Evolutionary conservation across 108 stramenopile species (phyloP).

Genomic region (Mediolabrus comicus): DNA sequence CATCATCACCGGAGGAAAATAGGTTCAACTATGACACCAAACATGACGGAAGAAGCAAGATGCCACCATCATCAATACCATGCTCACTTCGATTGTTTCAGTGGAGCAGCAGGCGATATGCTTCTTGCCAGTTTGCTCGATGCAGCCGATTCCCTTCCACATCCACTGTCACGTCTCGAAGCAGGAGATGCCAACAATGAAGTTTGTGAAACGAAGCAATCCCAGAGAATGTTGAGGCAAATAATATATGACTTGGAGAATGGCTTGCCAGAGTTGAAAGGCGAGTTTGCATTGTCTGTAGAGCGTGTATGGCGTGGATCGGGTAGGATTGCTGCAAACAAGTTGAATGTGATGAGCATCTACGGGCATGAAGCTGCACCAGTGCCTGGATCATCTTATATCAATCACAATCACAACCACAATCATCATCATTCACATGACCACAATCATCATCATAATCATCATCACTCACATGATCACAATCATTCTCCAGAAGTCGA

Average conservation of each 20-base stretch:
- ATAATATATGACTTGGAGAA: slow-evolving; percentile 46
- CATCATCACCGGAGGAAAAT: no score
- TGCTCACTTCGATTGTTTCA: slow-evolving; percentile 85
- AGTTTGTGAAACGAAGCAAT: slow-evolving; percentile 2
- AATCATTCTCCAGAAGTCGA: background rate
- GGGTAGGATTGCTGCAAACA: slow-evolving; percentile 68
- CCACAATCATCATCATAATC: slow-evolving; percentile 3
- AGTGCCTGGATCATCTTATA: slow-evolving; percentile 40
- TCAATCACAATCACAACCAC: slow-evolving; percentile 7
- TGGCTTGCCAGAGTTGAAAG: slow-evolving; percentile 66
- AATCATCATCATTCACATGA: slow-evolving; percentile 26
- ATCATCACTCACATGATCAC: background rate
- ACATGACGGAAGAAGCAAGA: no score
- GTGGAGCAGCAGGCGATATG: slow-evolving; percentile 88
- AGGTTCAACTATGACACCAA: no score
- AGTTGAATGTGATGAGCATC: slow-evolving; percentile 60
- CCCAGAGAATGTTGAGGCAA: slow-evolving; percentile 34
- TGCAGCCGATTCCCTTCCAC: slow-evolving; percentile 48
- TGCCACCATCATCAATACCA: no score
- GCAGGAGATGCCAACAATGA: slow-evolving; percentile 5
- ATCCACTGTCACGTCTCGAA: background rate
- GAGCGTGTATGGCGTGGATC: slow-evolving; percentile 59
- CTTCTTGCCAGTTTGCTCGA: slow-evolving; percentile 76
- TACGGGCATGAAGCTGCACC: slow-evolving; percentile 69
- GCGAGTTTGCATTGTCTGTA: slow-evolving; percentile 55